A percentile compares a stretch with the other conserved stretches of the same genome.
Evolutionary conservation across 345 rosid species (phyloP).

Genomic region (Citrus reticulata): DNA sequence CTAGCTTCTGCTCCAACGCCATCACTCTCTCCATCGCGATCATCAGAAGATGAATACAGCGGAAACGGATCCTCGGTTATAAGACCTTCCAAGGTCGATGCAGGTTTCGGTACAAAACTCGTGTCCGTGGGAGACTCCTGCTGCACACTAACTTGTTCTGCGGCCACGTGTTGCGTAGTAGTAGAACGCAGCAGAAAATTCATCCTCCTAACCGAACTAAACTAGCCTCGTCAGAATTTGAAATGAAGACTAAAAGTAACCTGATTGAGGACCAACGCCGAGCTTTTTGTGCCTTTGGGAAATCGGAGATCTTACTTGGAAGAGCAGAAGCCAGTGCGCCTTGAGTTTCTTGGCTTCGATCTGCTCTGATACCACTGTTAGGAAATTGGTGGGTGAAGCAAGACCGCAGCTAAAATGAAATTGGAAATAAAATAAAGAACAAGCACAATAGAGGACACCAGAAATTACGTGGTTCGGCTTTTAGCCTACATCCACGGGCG

Average conservation of each 20-base stretch:
- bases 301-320: background rate
- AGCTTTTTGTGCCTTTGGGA: background rate
- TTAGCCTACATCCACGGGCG: no score
- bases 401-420: no score
- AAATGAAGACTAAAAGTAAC: background rate
- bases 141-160: constrained; percentile 43
- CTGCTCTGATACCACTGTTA: background rate
- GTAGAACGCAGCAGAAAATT: constrained; percentile 75
- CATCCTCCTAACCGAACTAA: constrained; percentile 42
- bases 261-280: background rate
- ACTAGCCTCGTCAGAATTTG: background rate
- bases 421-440: no score
- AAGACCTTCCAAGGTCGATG: constrained; percentile 58
- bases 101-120: constrained; percentile 30
- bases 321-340: background rate
- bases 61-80: constrained; percentile 67
- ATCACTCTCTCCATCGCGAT: constrained; percentile 32
- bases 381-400: no score
- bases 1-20: constrained; percentile 32
- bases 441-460: no score
- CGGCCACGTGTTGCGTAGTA: constrained; percentile 23
- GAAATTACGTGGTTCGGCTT: no score
- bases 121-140: constrained; percentile 42
- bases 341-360: background rate
- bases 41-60: constrained; percentile 37